Evolutionary conservation across 2,329 filamentous ascomycete genomes (phyloP).

Genomic region (Trichoderma sp.): DNA sequence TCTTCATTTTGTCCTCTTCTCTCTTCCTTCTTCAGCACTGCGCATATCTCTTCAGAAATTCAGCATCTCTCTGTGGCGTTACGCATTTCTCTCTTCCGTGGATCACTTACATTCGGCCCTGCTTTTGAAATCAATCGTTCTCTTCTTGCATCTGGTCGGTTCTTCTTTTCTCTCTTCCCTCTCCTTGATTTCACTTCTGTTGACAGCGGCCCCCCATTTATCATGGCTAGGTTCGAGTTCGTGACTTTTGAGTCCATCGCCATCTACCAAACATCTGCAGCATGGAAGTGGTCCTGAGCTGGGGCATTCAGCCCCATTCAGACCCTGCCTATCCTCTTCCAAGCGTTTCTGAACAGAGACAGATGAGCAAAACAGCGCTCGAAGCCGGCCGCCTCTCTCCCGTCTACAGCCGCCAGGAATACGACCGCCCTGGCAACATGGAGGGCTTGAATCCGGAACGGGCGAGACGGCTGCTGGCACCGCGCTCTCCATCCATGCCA

Average conservation of each 20-base stretch:
- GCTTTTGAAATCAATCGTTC: too few relatives aligned
- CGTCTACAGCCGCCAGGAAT: background rate
- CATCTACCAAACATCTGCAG: background rate
- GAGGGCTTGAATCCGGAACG: slow-evolving; percentile 38
- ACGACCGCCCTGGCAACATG: background rate
- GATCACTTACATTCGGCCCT: background rate
- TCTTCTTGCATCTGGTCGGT: background rate
- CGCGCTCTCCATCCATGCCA: slow-evolving; percentile 24
- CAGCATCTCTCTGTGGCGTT: background rate
- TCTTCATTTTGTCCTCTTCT: background rate
- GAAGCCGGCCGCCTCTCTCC: background rate
- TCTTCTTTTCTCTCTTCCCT: background rate
- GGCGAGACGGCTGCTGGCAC: slow-evolving; percentile 32
- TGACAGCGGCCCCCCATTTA: background rate
- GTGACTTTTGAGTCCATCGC: background rate
- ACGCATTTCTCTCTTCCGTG: background rate
- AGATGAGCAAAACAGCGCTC: background rate
- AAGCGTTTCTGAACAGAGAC: background rate
- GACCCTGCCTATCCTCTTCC: too few relatives aligned
- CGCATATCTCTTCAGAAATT: background rate
- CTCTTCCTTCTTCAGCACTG: background rate
- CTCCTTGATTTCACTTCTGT: too few relatives aligned
- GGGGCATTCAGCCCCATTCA: background rate
- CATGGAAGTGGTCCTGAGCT: background rate
- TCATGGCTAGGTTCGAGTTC: background rate